Evolutionary conservation across 2,329 filamentous ascomycete genomes (phyloP).

Genomic region (Clarireedia paspali): DNA sequence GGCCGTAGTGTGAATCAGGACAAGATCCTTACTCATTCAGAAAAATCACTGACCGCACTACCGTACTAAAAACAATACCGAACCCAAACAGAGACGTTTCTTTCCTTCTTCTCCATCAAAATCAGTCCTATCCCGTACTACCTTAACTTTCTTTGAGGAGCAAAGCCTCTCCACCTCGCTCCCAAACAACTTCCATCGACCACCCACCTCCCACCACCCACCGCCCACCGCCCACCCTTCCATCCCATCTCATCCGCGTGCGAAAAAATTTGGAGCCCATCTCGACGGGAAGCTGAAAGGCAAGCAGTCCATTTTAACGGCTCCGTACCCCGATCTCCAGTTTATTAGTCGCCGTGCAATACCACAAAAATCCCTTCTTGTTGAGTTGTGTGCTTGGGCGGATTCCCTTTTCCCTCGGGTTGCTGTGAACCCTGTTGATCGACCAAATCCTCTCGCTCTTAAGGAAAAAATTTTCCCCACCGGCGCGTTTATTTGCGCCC

Average conservation of each 20-base stretch:
- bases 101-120: neutral
- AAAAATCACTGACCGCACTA: no score
- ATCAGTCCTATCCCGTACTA: neutral
- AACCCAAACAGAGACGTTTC: neutral
- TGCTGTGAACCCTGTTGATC: constrained; percentile 8
- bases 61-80: no score
- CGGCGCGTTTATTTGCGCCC: constrained; percentile 9
- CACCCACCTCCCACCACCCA: neutral
- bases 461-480: constrained; percentile 7
- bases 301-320: constrained; percentile 2
- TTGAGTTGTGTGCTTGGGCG: neutral
- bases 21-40: no score
- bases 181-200: neutral
- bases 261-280: neutral
- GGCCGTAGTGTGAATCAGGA: no score
- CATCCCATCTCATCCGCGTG: neutral
- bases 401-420: neutral
- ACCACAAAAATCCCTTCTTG: neutral
- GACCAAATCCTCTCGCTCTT: neutral
- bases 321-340: constrained; percentile 6
- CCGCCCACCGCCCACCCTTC: constrained; percentile 3
- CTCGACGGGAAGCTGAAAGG: neutral
- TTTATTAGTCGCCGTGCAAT: constrained; percentile 10
- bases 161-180: neutral
- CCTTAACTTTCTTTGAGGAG: neutral